Conservation (phyloP, 1,284 basidiomycete genomes). For the Leccinum fallax region DNA sequence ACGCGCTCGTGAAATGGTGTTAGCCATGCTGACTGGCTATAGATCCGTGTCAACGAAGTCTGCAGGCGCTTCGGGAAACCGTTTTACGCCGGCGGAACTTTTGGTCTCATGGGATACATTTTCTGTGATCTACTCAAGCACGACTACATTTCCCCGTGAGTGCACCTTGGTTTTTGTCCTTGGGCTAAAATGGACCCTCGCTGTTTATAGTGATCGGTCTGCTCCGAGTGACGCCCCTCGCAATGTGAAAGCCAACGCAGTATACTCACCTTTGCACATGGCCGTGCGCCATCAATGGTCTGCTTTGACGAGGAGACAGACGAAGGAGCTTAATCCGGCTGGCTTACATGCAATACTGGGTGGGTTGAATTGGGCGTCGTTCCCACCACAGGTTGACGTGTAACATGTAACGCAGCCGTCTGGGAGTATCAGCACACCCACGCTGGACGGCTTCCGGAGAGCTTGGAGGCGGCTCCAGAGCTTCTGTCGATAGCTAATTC, state of each 20-base stretch:
- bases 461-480: conserved; percentile 51
- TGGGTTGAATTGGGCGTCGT: conserved; percentile 39
- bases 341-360: conserved; percentile 74
- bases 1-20: conserved; percentile 1
- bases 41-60: conserved; percentile 74
- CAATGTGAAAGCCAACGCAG: conserved; percentile 61
- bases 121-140: conserved; percentile 91
- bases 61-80: conserved; percentile 73
- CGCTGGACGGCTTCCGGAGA: conserved; percentile 57
- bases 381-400: conserved; percentile 15
- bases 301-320: conserved; percentile 67
- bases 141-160: conserved; percentile 83
- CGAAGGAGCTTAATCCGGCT: conserved; percentile 78
- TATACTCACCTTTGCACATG: conserved; percentile 64
- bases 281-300: conserved; percentile 76
- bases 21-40: conserved; percentile 17
- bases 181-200: conserved; percentile 15
- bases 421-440: conserved; percentile 81
- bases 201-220: conserved; percentile 57
- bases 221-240: conserved; percentile 63
- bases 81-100: conserved; percentile 88
- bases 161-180: conserved; percentile 19
- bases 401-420: conserved; percentile 53
- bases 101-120: conserved; percentile 92
- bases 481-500: conserved; percentile 63